phyloP scores from a whole-genome alignment of 805 yeast genomes.

The Pichia sporocuriosa region DNA sequence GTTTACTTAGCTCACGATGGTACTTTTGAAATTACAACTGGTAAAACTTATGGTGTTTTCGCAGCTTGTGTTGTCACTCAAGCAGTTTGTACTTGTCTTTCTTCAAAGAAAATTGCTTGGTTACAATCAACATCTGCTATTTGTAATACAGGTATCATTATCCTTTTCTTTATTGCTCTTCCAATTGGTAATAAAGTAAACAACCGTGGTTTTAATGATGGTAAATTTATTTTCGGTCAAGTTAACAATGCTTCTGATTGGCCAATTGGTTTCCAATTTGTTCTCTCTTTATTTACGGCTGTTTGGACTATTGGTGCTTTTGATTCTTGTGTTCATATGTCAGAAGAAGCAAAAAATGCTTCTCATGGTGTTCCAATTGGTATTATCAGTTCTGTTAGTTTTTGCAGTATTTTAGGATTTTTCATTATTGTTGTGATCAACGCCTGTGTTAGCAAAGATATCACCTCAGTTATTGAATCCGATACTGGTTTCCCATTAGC shows the following conservation, averaged over 20 bases:
- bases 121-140: constrained; percentile 54
- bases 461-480: constrained; percentile 36
- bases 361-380: constrained; percentile 59
- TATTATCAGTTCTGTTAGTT: constrained; percentile 50
- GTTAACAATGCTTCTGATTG: constrained; percentile 46
- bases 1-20: constrained; percentile 48
- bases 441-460: constrained; percentile 47
- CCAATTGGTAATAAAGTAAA: constrained; percentile 49
- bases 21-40: constrained; percentile 45
- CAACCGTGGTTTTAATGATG: constrained; percentile 37
- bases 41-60: constrained; percentile 56
- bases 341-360: constrained; percentile 64
- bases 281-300: constrained; percentile 47
- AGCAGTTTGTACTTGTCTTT: constrained; percentile 44
- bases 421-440: constrained; percentile 44
- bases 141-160: constrained; percentile 45
- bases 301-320: constrained; percentile 74
- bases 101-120: constrained; percentile 50
- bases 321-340: constrained; percentile 66
- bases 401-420: constrained; percentile 56
- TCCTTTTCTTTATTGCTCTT: constrained; percentile 53
- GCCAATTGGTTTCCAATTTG: constrained; percentile 54
- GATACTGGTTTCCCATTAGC: constrained; percentile 58
- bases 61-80: constrained; percentile 53
- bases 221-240: constrained; percentile 48